Conservation (phyloP, 768 basidiomycete genomes). For the Psilocybe cubensis region DNA sequence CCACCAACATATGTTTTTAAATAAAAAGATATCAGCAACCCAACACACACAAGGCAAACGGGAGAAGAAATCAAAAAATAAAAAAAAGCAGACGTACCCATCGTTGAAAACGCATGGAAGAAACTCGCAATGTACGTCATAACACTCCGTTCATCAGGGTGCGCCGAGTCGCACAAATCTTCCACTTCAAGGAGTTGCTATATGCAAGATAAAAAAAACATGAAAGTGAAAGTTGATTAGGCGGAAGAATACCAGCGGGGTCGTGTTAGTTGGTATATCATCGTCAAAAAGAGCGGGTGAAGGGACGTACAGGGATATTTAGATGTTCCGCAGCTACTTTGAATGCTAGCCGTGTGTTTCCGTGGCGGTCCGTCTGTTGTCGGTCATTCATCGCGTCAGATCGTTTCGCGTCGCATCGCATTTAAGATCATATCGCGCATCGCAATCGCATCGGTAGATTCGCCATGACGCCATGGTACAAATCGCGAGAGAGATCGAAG, state of each 20-base stretch:
- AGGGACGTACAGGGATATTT: constrained; percentile 78
- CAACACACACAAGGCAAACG: no score
- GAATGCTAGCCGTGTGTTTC: constrained; percentile 89
- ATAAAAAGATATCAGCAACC: no score
- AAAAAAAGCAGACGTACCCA: constrained; percentile 61
- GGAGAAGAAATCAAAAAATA: neutral
- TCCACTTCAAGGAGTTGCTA: constrained; percentile 96
- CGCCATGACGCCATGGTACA: no score
- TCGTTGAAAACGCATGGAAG: constrained; percentile 97
- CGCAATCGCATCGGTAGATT: no score
- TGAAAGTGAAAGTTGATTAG: no score
- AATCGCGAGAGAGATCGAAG: no score
- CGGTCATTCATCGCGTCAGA: no score
- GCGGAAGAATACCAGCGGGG: no score
- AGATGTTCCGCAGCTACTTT: constrained; percentile 85
- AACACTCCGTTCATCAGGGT: constrained; percentile 94
- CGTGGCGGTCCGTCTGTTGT: constrained; percentile 76
- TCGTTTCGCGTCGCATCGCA: no score
- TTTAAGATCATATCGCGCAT: neutral
- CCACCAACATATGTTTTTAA: no score
- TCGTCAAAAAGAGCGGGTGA: neutral
- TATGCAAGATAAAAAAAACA: neutral
- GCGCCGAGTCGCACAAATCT: constrained; percentile 86
- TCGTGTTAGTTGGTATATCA: constrained; percentile 3
- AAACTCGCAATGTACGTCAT: constrained; percentile 98